These are phyloP conservation scores for Magnolia sinica DNA, from an alignment of 164 flowering plant species.

Conservation along the genomic window DNA sequence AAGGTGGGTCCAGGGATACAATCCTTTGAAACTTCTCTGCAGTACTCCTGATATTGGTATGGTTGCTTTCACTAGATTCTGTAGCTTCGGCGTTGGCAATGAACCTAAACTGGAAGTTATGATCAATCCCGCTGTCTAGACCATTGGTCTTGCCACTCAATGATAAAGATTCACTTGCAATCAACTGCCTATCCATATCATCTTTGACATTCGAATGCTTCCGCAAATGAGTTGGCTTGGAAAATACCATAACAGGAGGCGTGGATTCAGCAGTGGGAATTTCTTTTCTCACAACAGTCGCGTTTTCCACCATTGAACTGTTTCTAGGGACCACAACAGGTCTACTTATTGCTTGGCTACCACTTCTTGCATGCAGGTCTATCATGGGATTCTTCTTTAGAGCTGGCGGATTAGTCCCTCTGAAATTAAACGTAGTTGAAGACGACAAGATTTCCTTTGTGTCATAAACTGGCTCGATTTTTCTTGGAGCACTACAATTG, in stretches of 20 bases:
- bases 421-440: conserved; percentile 27
- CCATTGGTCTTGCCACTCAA: conserved; percentile 33
- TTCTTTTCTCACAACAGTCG: conserved; percentile 62
- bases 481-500: conserved; percentile 76
- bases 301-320: conserved; percentile 39
- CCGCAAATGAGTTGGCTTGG: conserved; percentile 47
- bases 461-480: conserved; percentile 26
- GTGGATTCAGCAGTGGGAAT: conserved; percentile 38
- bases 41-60: conserved; percentile 23
- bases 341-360: conserved; percentile 37
- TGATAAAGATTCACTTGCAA: conserved; percentile 32
- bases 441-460: conserved; percentile 32
- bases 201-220: conserved; percentile 45
- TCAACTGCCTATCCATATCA: conserved; percentile 39
- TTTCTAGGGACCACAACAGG: conserved; percentile 59
- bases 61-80: conserved; percentile 23
- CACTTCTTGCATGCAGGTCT: conserved; percentile 44
- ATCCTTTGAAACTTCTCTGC: conserved; percentile 39
- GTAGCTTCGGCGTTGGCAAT: conserved; percentile 27
- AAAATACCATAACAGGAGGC: conserved; percentile 42
- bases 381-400: conserved; percentile 39
- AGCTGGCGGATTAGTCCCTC: conserved; percentile 30
- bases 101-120: conserved; percentile 32
- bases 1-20: conserved; percentile 25
- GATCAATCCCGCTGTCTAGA: conserved; percentile 30